A percentile compares a stretch with the other conserved stretches of the same genome.
Conservation (phyloP, 371 early-diverging fungal species). For the Syncephalastrum racemosum region DNA sequence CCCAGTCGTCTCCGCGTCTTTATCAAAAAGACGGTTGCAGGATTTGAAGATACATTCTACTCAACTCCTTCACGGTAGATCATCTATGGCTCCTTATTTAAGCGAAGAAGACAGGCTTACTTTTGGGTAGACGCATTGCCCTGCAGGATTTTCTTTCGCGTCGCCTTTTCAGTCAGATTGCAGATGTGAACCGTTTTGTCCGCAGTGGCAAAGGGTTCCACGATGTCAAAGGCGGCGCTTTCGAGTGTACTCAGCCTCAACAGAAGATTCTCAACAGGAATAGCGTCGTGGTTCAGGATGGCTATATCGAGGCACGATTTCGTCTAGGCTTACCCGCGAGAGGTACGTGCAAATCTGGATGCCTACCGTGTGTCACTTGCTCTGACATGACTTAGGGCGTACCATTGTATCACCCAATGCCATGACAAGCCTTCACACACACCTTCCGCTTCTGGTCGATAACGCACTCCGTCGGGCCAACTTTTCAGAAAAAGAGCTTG, state of each 20-base stretch:
- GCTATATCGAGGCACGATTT: slow-evolving; percentile 9
- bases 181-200: background rate
- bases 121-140: slow-evolving; percentile 2
- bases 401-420: slow-evolving; percentile 4
- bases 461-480: no score
- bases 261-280: slow-evolving; percentile 10
- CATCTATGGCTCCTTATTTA: background rate
- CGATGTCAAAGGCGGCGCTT: slow-evolving; percentile 10
- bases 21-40: slow-evolving; percentile 22
- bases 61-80: background rate
- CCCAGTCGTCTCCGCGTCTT: slow-evolving; percentile 37
- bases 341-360: slow-evolving; percentile 1
- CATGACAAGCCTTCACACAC: no score
- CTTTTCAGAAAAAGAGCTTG: background rate
- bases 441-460: no score
- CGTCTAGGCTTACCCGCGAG: slow-evolving; percentile 5
- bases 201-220: background rate
- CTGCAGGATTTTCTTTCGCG: slow-evolving; percentile 8
- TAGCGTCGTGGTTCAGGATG: slow-evolving; percentile 1
- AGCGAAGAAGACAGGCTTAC: background rate
- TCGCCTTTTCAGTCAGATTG: background rate
- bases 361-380: background rate
- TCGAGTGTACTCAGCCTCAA: background rate
- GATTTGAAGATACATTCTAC: slow-evolving; percentile 11
- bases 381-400: slow-evolving; percentile 4